Evolutionary conservation across 2,329 filamentous ascomycete species (phyloP).

Genomic region (Metarhizium robertsii): DNA sequence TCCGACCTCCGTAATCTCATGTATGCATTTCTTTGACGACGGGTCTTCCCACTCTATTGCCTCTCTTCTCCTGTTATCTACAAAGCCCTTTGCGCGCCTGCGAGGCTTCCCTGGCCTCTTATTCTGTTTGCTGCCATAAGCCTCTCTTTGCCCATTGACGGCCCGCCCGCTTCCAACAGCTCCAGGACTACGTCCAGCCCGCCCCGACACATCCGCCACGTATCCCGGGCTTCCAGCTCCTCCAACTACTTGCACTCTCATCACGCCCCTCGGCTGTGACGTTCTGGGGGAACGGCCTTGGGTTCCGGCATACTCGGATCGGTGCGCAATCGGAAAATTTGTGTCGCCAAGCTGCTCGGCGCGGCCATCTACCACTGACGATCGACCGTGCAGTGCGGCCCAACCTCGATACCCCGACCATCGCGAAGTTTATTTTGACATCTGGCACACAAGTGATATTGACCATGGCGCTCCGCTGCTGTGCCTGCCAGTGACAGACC

Average conservation of each 20-base stretch:
- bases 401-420: not conserved
- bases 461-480: slow-evolving; percentile 3
- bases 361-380: not conserved
- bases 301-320: not conserved
- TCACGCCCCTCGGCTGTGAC: not conserved
- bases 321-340: not conserved
- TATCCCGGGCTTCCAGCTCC: not conserved
- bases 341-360: not conserved
- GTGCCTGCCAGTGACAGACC: slow-evolving; percentile 2
- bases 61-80: no score
- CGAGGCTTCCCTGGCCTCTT: no score
- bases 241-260: not conserved
- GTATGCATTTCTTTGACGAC: no score
- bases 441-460: not conserved
- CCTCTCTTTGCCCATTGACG: not conserved
- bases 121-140: no score
- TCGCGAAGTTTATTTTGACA: not conserved
- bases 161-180: not conserved
- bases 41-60: no score
- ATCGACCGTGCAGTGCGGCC: not conserved
- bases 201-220: not conserved
- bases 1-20: no score
- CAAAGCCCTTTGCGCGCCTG: no score
- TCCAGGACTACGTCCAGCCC: not conserved
- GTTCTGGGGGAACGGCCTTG: not conserved